Evolutionary conservation across 257 asterid species (phyloP).

Genomic region (Solanum peruvianum): DNA sequence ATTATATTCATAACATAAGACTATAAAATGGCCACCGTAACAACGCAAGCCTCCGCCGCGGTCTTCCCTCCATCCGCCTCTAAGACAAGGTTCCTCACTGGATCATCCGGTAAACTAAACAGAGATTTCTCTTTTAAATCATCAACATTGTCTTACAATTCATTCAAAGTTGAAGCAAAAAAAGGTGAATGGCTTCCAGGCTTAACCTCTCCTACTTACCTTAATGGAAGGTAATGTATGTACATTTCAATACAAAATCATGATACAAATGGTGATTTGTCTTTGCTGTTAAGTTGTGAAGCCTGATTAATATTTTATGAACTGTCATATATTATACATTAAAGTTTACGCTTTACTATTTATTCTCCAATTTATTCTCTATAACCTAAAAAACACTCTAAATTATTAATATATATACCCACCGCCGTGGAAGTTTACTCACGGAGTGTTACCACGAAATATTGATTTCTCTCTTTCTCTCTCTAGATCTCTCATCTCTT

Average conservation of each 20-base stretch:
- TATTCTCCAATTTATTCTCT: no score
- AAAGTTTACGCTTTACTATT: no score
- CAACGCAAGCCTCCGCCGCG: slow-evolving; percentile 63
- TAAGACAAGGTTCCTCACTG: slow-evolving; percentile 49
- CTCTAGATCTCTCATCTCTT: no score
- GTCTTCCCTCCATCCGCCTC: slow-evolving; percentile 56
- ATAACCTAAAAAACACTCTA: no score
- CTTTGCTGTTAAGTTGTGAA: no score
- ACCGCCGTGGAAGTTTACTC: no score
- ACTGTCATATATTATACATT: no score
- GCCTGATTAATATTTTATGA: no score
- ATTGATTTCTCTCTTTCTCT: no score
- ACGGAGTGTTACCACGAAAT: no score
- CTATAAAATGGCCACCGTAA: slow-evolving; percentile 55
- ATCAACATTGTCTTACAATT: slow-evolving; percentile 12
- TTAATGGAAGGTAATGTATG: slow-evolving; percentile 59
- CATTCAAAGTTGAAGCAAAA: slow-evolving; percentile 81
- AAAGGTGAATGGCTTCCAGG: slow-evolving; percentile 99
- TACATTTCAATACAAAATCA: background rate
- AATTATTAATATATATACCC: no score
- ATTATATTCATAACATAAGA: background rate
- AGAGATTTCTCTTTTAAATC: slow-evolving; percentile 33
- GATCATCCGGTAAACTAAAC: slow-evolving; percentile 56
- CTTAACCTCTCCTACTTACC: slow-evolving; percentile 68
- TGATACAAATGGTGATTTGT: background rate